These are phyloP conservation scores for Fraxinus paxiana DNA, from an alignment of 305 asterid genomes.

Conservation along the genomic window DNA sequence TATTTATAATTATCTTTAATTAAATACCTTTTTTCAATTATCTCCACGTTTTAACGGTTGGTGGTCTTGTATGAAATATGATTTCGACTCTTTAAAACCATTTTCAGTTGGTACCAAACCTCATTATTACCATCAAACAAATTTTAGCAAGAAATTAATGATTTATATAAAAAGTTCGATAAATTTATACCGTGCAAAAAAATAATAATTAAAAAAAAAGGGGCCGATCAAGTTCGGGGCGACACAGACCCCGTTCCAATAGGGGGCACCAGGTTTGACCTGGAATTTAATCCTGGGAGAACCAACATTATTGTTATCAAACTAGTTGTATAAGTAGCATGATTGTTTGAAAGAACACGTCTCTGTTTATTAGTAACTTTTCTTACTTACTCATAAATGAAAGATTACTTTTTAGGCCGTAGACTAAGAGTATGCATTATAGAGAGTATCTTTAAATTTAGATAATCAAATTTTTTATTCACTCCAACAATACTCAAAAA, in stretches of 20 bases:
- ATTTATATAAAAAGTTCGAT: background rate
- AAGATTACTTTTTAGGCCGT: background rate
- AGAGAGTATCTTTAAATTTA: too few species aligned
- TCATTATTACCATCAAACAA: background rate
- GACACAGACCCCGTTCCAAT: too few species aligned
- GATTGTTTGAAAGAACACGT: background rate
- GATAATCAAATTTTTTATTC: background rate
- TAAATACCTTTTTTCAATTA: background rate
- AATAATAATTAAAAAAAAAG: too few species aligned
- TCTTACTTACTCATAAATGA: background rate
- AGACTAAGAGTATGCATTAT: background rate
- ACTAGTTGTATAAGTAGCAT: background rate
- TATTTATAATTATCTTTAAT: background rate
- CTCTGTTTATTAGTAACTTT: background rate
- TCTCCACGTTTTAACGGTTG: slow-evolving; percentile 12
- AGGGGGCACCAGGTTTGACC: too few species aligned
- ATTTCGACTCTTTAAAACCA: background rate
- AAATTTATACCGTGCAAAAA: background rate
- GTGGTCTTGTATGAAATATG: slow-evolving; percentile 9
- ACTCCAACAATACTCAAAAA: background rate
- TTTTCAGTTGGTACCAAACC: background rate
- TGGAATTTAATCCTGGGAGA: too few species aligned
- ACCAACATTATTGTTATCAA: too few species aligned
- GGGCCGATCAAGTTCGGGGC: background rate
- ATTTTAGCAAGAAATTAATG: background rate